Evolutionary conservation across 2,329 filamentous ascomycete genomes (phyloP).

Genomic region (Colletotrichum melonis): DNA sequence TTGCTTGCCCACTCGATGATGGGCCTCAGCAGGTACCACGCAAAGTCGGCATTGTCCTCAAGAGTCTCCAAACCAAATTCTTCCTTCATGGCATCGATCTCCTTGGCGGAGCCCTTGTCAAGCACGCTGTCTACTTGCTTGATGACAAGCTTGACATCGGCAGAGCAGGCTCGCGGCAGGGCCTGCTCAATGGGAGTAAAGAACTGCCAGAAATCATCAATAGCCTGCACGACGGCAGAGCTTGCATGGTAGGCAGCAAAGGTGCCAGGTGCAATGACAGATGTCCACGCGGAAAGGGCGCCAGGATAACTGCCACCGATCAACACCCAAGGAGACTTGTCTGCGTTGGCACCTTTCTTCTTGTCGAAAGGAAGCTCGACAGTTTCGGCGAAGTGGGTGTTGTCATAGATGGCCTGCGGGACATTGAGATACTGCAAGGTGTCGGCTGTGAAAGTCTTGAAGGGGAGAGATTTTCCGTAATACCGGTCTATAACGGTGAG

Average conservation of each 20-base stretch:
- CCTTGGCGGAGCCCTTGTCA: conserved; percentile 26
- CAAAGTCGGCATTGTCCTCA: conserved; percentile 23
- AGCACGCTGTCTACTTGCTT: conserved; percentile 57
- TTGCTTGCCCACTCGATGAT: conserved; percentile 11
- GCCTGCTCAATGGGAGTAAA: conserved; percentile 57
- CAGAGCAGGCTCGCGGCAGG: conserved; percentile 51
- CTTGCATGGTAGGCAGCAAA: conserved; percentile 63
- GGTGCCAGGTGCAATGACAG: conserved; percentile 56
- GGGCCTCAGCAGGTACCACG: conserved; percentile 4
- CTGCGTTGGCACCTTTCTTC: conserved; percentile 42
- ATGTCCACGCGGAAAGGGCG: conserved; percentile 60
- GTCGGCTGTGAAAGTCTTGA: conserved; percentile 28
- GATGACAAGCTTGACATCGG: conserved; percentile 57
- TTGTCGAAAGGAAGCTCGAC: conserved; percentile 53
- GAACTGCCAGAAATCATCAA: conserved; percentile 60
- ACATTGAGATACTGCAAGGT: conserved; percentile 31
- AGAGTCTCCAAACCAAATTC: conserved; percentile 21
- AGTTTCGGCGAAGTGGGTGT: conserved; percentile 34
- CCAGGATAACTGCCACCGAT: conserved; percentile 64
- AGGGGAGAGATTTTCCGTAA: conserved; percentile 27
- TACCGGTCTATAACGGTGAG: conserved; percentile 23
- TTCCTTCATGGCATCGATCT: conserved; percentile 25
- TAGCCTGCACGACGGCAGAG: conserved; percentile 59
- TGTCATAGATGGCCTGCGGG: conserved; percentile 30
- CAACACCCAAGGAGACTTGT: conserved; percentile 62